Evolutionary conservation across 108 stramenopile species (phyloP).

Genomic region (Aureococcus anophagefferens): DNA sequence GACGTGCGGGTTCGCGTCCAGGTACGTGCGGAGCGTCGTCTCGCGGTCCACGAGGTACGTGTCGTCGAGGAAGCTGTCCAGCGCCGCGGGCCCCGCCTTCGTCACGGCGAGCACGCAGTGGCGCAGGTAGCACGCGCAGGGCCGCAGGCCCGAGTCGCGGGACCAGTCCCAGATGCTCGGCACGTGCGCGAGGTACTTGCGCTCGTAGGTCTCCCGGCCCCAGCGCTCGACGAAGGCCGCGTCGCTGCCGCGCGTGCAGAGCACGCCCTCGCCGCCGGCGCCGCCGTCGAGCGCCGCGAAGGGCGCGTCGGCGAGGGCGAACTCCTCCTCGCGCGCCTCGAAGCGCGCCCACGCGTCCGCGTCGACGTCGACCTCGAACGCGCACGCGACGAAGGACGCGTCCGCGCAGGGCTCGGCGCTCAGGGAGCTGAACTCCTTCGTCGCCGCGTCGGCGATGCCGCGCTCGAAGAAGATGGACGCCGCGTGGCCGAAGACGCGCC

Average conservation of each 20-base stretch:
- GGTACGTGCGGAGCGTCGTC: conserved; percentile 57
- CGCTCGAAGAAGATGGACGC: conserved; percentile 71
- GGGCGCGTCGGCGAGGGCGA: conserved; percentile 50
- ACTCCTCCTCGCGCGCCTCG: conserved; percentile 48
- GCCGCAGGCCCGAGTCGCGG: conserved; percentile 51
- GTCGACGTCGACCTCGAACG: conserved; percentile 61
- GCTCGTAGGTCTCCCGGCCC: no score
- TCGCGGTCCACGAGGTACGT: conserved; percentile 61
- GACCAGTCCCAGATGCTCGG: conserved; percentile 69
- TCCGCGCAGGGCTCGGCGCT: conserved; percentile 48
- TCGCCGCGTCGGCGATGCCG: conserved; percentile 58
- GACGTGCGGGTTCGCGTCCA: conserved; percentile 14
- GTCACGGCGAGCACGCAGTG: conserved; percentile 70
- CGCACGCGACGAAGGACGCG: conserved; percentile 49
- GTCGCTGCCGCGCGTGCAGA: conserved; percentile 50
- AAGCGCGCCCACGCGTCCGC: conserved; percentile 27
- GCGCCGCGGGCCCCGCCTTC: conserved; percentile 46
- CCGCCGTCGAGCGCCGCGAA: conserved; percentile 24
- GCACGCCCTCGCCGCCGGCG: conserved; percentile 18
- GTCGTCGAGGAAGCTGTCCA: conserved; percentile 63
- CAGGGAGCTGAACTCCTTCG: conserved; percentile 60
- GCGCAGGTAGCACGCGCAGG: conserved; percentile 69
- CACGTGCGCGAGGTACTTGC: neutral
- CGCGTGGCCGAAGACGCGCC: conserved; percentile 67
- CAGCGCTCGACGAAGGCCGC: neutral